Evolutionary conservation across 1,284 basidiomycete species (phyloP).

Genomic region (Ceratobasidium sp.): DNA sequence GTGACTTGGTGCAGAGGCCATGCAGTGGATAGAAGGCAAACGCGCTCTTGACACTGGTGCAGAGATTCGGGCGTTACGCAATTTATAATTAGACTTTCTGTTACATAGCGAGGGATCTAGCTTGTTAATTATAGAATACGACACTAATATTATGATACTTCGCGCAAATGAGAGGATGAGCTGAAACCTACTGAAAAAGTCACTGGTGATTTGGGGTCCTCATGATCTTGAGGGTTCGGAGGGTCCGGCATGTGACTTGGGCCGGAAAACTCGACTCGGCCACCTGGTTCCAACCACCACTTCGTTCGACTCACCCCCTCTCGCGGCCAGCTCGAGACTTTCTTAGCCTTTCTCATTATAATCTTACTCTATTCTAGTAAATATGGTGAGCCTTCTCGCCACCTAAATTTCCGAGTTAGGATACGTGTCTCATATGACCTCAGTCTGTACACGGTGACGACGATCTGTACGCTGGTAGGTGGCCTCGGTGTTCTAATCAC

Average conservation of each 20-base stretch:
- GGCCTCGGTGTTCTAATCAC: constrained; percentile 51
- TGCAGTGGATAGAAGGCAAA: constrained; percentile 85
- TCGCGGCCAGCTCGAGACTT: constrained; percentile 24
- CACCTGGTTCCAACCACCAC: constrained; percentile 22
- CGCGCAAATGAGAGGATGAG: neutral
- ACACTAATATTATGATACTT: neutral
- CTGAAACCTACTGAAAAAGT: neutral
- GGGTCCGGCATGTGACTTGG: constrained; percentile 37
- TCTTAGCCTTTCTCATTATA: constrained; percentile 2
- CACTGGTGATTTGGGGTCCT: constrained; percentile 35
- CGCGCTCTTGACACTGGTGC: constrained; percentile 75
- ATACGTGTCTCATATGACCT: constrained; percentile 7
- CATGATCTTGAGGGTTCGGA: neutral
- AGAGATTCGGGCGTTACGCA: constrained; percentile 64
- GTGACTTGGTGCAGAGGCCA: constrained; percentile 69
- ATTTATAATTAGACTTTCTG: constrained; percentile 6
- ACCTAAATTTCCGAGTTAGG: neutral
- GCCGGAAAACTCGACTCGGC: constrained; percentile 35
- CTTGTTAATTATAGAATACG: neutral
- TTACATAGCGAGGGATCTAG: neutral
- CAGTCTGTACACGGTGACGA: constrained; percentile 65
- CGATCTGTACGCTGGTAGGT: constrained; percentile 68
- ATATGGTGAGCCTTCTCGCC: constrained; percentile 21
- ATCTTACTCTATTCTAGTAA: constrained; percentile 14
- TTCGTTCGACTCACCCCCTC: constrained; percentile 37